phyloP scores from a whole-genome alignment of 352 stramenopile genomes.

The Globisporangium nagaii region DNA sequence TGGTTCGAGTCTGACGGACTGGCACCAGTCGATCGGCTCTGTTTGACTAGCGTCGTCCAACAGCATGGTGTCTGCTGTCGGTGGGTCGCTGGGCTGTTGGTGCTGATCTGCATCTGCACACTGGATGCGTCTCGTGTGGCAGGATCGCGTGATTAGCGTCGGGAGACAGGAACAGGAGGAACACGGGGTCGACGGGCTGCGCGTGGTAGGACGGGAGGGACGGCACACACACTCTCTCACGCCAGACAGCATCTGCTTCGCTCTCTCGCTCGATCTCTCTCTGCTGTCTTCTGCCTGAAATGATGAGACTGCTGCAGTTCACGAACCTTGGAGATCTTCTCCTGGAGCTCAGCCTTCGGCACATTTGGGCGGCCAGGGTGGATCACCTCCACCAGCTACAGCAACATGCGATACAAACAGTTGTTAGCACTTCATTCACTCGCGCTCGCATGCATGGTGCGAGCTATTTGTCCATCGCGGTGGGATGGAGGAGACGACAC shows the following conservation, averaged over 20 bases:
- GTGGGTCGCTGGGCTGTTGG: no score
- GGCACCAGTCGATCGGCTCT: no score
- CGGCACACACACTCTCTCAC: background rate
- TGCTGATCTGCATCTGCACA: no score
- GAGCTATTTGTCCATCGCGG: background rate
- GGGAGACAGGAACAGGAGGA: no score
- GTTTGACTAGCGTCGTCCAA: no score
- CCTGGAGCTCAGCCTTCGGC: slow-evolving; percentile 95
- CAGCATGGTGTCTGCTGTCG: no score
- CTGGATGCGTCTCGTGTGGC: no score
- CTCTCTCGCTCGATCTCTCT: slow-evolving; percentile 2
- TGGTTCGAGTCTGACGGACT: no score
- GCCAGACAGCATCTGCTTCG: background rate
- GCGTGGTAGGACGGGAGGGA: background rate
- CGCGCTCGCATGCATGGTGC: no score
- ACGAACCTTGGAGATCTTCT: slow-evolving; percentile 95
- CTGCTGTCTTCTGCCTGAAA: background rate
- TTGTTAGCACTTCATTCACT: background rate
- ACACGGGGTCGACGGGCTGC: background rate
- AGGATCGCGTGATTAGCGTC: no score
- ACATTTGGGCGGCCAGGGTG: slow-evolving; percentile 97
- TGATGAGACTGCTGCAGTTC: background rate
- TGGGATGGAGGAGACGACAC: background rate
- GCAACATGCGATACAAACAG: background rate
- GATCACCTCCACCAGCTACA: slow-evolving; percentile 97